Evolutionary conservation across 2,329 filamentous ascomycete species (phyloP).

Genomic region (Colletotrichum coccodes): DNA sequence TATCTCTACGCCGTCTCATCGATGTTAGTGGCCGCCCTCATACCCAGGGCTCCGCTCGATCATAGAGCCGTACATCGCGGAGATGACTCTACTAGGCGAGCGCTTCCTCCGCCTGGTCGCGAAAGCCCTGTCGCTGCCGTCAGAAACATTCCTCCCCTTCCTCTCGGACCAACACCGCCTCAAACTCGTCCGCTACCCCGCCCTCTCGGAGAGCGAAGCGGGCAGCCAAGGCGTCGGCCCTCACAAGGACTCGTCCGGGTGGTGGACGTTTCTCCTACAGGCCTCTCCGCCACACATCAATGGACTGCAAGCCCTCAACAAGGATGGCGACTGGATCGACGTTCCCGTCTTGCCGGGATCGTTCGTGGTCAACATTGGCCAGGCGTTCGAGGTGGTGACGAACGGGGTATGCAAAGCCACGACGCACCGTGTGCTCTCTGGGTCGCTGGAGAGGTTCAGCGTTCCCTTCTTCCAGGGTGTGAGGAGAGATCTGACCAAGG

Average conservation of each 20-base stretch:
- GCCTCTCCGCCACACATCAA: constrained; percentile 60
- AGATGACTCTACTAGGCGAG: constrained; percentile 60
- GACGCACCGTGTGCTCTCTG: constrained; percentile 53
- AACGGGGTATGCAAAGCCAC: constrained; percentile 64
- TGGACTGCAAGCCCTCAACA: constrained; percentile 62
- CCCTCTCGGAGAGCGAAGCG: constrained; percentile 19
- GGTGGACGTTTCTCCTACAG: constrained; percentile 73
- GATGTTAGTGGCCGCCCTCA: constrained; percentile 51
- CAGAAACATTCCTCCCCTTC: constrained; percentile 61
- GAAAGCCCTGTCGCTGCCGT: constrained; percentile 60
- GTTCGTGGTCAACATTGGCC: constrained; percentile 68
- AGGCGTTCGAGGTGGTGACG: constrained; percentile 67
- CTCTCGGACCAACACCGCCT: constrained; percentile 67
- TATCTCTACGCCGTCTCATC: neutral
- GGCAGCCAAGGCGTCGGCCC: constrained; percentile 65
- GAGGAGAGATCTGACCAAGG: constrained; percentile 54
- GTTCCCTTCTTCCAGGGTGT: constrained; percentile 62
- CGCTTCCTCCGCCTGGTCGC: constrained; percentile 67
- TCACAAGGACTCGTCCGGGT: constrained; percentile 71
- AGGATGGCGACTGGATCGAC: constrained; percentile 58
- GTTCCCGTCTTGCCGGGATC: constrained; percentile 57
- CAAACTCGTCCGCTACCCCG: constrained; percentile 66
- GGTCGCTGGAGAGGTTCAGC: constrained; percentile 49
- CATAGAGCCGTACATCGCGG: constrained; percentile 60
- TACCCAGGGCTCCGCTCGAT: constrained; percentile 46